Percentiles rank a stretch among this genome's conserved stretches.
These are phyloP conservation scores for Buxus sempervirens DNA, from an alignment of 164 flowering plant genomes.

Conservation along the genomic window DNA sequence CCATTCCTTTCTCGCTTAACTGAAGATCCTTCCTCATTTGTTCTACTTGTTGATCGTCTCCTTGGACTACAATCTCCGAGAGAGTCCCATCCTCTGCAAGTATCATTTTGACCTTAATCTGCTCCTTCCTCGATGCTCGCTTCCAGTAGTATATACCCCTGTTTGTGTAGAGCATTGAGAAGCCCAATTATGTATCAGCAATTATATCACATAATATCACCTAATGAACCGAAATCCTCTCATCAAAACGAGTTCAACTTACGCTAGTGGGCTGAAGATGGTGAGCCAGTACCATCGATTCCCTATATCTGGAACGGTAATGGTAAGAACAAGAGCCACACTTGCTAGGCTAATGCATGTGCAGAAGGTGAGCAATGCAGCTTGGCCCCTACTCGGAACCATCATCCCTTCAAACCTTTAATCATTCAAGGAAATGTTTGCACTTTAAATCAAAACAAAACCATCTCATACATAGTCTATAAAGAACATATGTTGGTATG, in stretches of 20 bases:
- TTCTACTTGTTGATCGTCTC: conserved; percentile 90
- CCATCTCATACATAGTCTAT: background rate
- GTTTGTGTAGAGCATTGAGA: conserved; percentile 17
- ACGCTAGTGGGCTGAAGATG: conserved; percentile 84
- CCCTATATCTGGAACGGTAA: conserved; percentile 81
- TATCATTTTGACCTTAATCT: conserved; percentile 84
- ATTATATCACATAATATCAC: background rate
- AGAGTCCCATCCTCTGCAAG: conserved; percentile 63
- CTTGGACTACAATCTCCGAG: conserved; percentile 84
- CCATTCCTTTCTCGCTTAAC: conserved; percentile 93
- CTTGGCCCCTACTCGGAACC: conserved; percentile 90
- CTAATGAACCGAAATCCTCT: no score
- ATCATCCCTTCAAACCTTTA: conserved; percentile 90
- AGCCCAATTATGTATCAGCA: background rate
- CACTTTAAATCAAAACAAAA: background rate
- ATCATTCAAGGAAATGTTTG: background rate
- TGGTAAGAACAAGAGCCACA: conserved; percentile 91
- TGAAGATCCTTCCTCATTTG: conserved; percentile 86
- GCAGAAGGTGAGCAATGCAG: conserved; percentile 92
- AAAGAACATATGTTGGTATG: background rate
- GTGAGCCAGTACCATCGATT: conserved; percentile 84
- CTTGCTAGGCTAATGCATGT: conserved; percentile 91
- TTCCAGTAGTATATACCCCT: conserved; percentile 91
- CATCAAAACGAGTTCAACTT: conserved; percentile 23
- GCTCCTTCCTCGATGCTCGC: conserved; percentile 84